A percentile compares a stretch with the other conserved stretches of the same genome.
phyloP scores from a whole-genome alignment of 768 basidiomycete genomes.

The Pulveroboletus sp. region DNA sequence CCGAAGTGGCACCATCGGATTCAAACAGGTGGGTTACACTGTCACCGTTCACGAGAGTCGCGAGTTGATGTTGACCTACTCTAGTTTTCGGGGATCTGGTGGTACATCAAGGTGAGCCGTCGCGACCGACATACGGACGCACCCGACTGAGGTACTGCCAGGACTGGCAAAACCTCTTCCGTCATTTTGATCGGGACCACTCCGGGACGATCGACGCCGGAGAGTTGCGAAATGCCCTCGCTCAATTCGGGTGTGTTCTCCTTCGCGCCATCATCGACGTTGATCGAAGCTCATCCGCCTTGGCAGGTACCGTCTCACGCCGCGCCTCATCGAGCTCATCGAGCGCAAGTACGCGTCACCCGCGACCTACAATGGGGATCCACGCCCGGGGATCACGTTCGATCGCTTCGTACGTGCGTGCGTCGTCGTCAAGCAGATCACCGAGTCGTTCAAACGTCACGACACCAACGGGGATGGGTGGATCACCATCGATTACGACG shows the following conservation, averaged over 20 bases:
- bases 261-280: not conserved
- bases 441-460: slow-evolving; percentile 62
- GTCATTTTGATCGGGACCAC: slow-evolving; percentile 78
- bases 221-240: slow-evolving; percentile 67
- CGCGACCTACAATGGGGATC: slow-evolving; percentile 29
- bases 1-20: slow-evolving; percentile 73
- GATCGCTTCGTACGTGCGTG: slow-evolving; percentile 87
- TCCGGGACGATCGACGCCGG: slow-evolving; percentile 71
- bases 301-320: slow-evolving; percentile 60
- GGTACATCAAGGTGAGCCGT: slow-evolving; percentile 59
- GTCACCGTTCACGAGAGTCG: not conserved
- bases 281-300: not conserved
- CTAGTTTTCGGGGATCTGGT: slow-evolving; percentile 73
- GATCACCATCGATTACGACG: slow-evolving; percentile 53
- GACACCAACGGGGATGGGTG: slow-evolving; percentile 59
- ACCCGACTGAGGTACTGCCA: slow-evolving; percentile 13
- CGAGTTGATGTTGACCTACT: not conserved
- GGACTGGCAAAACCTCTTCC: slow-evolving; percentile 86
- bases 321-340: slow-evolving; percentile 59
- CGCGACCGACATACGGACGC: not conserved
- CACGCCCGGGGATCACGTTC: slow-evolving; percentile 66
- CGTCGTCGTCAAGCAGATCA: slow-evolving; percentile 75
- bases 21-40: slow-evolving; percentile 55
- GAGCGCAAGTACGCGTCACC: slow-evolving; percentile 70
- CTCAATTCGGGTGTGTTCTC: slow-evolving; percentile 60